Percentiles rank a stretch among this genome's conserved stretches.
Conservation (phyloP, 1,284 basidiomycete species). For the Thelephora terrestris region DNA sequence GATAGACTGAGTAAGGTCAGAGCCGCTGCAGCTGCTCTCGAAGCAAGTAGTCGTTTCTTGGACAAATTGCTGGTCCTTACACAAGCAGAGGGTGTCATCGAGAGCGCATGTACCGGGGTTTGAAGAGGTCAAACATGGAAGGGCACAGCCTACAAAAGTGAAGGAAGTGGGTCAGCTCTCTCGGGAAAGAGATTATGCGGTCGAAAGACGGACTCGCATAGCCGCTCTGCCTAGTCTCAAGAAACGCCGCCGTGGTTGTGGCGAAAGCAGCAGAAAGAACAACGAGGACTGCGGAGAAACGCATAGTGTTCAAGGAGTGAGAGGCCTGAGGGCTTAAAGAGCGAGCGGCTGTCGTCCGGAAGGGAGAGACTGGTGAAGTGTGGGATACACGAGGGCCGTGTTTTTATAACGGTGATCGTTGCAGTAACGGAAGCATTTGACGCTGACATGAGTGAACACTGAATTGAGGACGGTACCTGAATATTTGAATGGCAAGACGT, state of each 20-base stretch:
- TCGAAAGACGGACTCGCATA: too few species aligned
- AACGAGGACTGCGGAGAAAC: slow-evolving; percentile 36
- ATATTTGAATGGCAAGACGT: too few species aligned
- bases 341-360: neutral
- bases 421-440: too few species aligned
- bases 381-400: neutral
- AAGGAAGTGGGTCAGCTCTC: too few species aligned
- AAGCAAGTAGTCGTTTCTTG: slow-evolving; percentile 37
- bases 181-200: too few species aligned
- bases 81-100: slow-evolving; percentile 31
- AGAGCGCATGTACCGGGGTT: too few species aligned
- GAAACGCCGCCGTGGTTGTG: slow-evolving; percentile 26
- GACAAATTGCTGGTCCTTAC: slow-evolving; percentile 37
- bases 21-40: slow-evolving; percentile 30
- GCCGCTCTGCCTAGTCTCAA: neutral
- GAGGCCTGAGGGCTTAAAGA: slow-evolving; percentile 3
- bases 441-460: too few species aligned
- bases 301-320: slow-evolving; percentile 31
- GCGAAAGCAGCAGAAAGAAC: slow-evolving; percentile 31
- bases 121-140: too few species aligned
- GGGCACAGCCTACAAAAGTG: too few species aligned
- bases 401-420: too few species aligned
- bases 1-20: slow-evolving; percentile 38
- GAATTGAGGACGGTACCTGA: too few species aligned
- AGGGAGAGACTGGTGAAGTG: slow-evolving; percentile 2